Base-by-base conservation (phyloP, 208 protist genomes). In the Leishmania braziliensis region DNA sequence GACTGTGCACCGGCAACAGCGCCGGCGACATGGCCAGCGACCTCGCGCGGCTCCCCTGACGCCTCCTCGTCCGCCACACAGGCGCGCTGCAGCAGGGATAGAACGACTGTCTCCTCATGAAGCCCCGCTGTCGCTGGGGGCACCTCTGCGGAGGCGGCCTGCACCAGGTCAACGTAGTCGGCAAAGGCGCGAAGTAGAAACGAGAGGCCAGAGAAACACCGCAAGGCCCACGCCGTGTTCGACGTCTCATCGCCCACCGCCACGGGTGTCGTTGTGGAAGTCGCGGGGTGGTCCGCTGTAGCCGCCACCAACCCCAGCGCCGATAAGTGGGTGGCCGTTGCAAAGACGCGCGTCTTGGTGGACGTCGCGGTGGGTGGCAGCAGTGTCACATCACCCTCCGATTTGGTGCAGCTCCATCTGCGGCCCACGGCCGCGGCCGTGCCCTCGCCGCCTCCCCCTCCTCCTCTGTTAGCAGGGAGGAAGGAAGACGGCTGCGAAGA, bases 161-260 rank as follows among this genome's bases (percentile, higher is more conserved):
- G 39, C 20, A 69, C 36, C 20, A 86, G 48, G 36, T 86, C 82
- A 5, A 82, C 20, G 78, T 86, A 86, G 78, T 82, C 82, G 36
- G 82, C 70, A 16, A 78, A 62, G 73, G 73, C 46, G 48, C 74
- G 82, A 56, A 82, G 73, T 0, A 86, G 74, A 53, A 48, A 76
- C n/a, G 82, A 75, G 65, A 86, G 63, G 10, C 78, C 82, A 0
- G 72, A 50, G 74, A 82, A 79, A 48, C 70, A 86, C 53, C 82
- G 82, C 77, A 86, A 29, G 51, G 82, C 82, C 82, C 82, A 86
- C 12, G 77, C 66, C 33, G 82, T 86, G 78, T 86, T 79, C 0
- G 78, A 72, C 46, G 46, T 43, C 1, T 46, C 33, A 23, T 14
- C 26, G 48, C 56, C 53, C 4, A 4, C 20, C 23, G 36, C 56